These are phyloP conservation scores for Dioscorea zingiberensis DNA, from an alignment of 106 monocot genomes.

Conservation along the genomic window DNA sequence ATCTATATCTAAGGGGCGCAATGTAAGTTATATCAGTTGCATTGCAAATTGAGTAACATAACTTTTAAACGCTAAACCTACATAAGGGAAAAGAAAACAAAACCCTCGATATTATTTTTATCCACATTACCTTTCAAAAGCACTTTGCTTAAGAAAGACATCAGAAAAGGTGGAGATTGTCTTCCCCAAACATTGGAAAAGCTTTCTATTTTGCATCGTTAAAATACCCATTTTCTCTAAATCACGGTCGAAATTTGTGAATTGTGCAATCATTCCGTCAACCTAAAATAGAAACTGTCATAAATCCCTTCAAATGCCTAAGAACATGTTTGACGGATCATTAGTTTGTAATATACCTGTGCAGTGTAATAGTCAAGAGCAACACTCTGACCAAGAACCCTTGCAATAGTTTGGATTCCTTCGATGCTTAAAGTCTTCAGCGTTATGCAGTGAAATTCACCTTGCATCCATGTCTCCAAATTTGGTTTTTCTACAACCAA, in stretches of 20 bases:
- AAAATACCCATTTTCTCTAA: conserved; percentile 90
- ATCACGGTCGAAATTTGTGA: conserved; percentile 69
- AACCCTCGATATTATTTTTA: background rate
- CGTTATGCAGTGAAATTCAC: conserved; percentile 70
- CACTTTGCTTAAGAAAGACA: conserved; percentile 72
- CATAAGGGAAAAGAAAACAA: no score
- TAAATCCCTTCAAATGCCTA: background rate
- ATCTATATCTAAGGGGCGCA: no score
- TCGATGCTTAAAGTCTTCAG: conserved; percentile 64
- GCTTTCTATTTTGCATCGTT: conserved; percentile 79
- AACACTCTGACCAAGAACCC: conserved; percentile 84
- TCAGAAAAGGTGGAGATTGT: conserved; percentile 74
- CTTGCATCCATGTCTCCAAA: conserved; percentile 84
- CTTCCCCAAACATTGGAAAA: conserved; percentile 79
- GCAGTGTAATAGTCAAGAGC: conserved; percentile 75
- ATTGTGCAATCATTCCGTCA: conserved; percentile 86
- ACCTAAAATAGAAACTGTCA: conserved; percentile 26
- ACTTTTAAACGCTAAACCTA: no score
- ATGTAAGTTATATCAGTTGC: no score
- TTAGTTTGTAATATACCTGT: conserved; percentile 37
- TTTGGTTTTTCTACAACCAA: conserved; percentile 68
- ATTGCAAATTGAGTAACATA: no score
- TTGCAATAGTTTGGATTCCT: conserved; percentile 82
- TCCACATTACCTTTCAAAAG: conserved; percentile 67
- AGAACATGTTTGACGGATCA: conserved; percentile 1